phyloP scores from a whole-genome alignment of 163 green algal species.

The Chlorella variabilis region DNA sequence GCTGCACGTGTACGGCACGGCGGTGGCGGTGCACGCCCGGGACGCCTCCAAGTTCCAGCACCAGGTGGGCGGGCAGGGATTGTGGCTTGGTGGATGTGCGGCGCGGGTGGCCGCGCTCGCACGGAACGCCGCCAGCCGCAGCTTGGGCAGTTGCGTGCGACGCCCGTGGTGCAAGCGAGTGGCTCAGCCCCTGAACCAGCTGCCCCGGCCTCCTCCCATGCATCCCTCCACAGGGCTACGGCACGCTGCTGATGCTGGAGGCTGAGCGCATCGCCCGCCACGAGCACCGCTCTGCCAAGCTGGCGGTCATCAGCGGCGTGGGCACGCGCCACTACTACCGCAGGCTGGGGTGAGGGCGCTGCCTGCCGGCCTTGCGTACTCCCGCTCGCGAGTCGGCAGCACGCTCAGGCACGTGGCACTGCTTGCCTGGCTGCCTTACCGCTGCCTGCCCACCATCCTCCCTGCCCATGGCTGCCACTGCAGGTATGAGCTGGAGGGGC shows the following conservation, averaged over 20 bases:
- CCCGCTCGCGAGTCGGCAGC: too few species aligned
- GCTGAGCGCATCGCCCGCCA: slow-evolving; percentile 90
- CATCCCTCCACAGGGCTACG: slow-evolving; percentile 92
- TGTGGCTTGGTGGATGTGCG: too few species aligned
- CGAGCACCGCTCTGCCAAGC: slow-evolving; percentile 89
- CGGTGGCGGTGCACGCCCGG: slow-evolving; percentile 89
- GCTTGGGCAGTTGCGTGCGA: too few species aligned
- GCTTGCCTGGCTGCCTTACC: too few species aligned
- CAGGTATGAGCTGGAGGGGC: slow-evolving; percentile 92
- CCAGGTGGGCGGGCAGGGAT: slow-evolving; percentile 57
- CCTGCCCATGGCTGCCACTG: neutral
- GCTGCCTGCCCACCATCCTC: too few species aligned
- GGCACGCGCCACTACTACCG: slow-evolving; percentile 98
- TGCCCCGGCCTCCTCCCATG: too few species aligned
- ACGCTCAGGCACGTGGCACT: too few species aligned
- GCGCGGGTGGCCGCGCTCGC: too few species aligned
- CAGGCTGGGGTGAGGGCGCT: slow-evolving; percentile 44
- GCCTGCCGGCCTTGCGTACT: neutral
- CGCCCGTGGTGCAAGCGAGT: too few species aligned
- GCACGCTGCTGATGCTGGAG: slow-evolving; percentile 93
- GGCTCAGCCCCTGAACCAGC: too few species aligned
- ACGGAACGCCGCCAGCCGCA: too few species aligned
- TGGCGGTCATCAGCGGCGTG: slow-evolving; percentile 97
- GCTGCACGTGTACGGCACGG: slow-evolving; percentile 97
- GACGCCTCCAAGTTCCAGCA: slow-evolving; percentile 92